Conservation (phyloP, 2,329 filamentous ascomycete genomes). For the Clonostachys rhizophaga region DNA sequence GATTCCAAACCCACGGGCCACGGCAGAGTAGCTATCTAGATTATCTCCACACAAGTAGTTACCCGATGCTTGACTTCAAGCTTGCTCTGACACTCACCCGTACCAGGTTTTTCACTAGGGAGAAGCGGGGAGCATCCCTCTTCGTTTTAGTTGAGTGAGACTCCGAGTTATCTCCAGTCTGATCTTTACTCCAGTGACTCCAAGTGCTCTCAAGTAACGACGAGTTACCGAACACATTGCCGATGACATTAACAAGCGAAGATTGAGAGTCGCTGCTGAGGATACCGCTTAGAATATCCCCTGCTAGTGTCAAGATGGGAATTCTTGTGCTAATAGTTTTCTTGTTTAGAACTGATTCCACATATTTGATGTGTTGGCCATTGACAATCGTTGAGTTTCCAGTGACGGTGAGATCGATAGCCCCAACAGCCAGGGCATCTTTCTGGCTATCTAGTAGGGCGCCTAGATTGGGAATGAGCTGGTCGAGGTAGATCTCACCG, state of each 20-base stretch:
- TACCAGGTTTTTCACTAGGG: no score
- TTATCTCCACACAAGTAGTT: no score
- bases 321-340: conserved; percentile 26
- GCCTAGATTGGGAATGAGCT: conserved; percentile 32
- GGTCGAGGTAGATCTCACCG: conserved; percentile 32
- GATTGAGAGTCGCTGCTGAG: conserved; percentile 14
- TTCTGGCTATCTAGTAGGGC: conserved; percentile 29
- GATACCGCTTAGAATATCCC: conserved; percentile 29
- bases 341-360: conserved; percentile 35
- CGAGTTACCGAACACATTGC: conserved; percentile 29
- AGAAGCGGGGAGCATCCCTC: no score
- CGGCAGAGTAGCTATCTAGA: no score
- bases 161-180: not conserved
- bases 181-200: conserved; percentile 21
- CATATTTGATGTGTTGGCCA: conserved; percentile 33
- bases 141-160: no score
- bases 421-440: conserved; percentile 26
- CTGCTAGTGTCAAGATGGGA: conserved; percentile 29
- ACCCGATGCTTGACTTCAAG: no score
- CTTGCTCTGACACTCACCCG: no score
- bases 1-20: no score
- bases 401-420: conserved; percentile 31
- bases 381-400: conserved; percentile 35
- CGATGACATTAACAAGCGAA: conserved; percentile 24
- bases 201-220: conserved; percentile 29